Conservation (phyloP, 768 basidiomycete species). For the Rhizopogon sp. region DNA sequence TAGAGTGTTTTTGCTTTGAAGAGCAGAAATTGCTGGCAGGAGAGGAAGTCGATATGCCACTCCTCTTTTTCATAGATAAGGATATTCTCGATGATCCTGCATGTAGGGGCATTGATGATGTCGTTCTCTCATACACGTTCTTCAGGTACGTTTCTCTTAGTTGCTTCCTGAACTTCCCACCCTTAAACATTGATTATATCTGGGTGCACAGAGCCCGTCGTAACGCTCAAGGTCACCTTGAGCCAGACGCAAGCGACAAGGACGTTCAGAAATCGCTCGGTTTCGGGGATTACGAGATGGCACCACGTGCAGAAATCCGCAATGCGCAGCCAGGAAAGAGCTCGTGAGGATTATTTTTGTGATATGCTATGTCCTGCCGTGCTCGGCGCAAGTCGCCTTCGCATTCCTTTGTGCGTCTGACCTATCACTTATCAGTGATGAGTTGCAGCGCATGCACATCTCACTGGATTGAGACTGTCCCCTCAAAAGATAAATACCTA, state of each 20-base stretch:
- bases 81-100: slow-evolving; percentile 92
- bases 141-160: slow-evolving; percentile 62
- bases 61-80: slow-evolving; percentile 98
- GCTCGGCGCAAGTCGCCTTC: not conserved
- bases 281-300: slow-evolving; percentile 57
- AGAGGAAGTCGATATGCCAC: slow-evolving; percentile 97
- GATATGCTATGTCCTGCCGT: not conserved
- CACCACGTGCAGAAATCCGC: slow-evolving; percentile 27
- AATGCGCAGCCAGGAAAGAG: slow-evolving; percentile 7
- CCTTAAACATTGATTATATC: not conserved
- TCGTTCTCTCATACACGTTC: slow-evolving; percentile 96
- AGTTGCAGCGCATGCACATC: too few species aligned
- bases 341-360: not conserved
- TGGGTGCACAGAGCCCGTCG: slow-evolving; percentile 63
- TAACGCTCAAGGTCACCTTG: slow-evolving; percentile 79
- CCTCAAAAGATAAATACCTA: too few species aligned
- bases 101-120: slow-evolving; percentile 81
- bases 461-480: too few species aligned
- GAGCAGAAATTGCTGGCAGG: slow-evolving; percentile 92
- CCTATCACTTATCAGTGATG: not conserved
- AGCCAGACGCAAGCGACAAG: slow-evolving; percentile 84
- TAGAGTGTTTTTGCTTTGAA: slow-evolving; percentile 99
- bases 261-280: slow-evolving; percentile 79
- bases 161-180: not conserved
- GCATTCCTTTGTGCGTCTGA: not conserved